Conservation (phyloP, 1,139 yeast species). For the Debaryomycetaceae sp. region DNA sequence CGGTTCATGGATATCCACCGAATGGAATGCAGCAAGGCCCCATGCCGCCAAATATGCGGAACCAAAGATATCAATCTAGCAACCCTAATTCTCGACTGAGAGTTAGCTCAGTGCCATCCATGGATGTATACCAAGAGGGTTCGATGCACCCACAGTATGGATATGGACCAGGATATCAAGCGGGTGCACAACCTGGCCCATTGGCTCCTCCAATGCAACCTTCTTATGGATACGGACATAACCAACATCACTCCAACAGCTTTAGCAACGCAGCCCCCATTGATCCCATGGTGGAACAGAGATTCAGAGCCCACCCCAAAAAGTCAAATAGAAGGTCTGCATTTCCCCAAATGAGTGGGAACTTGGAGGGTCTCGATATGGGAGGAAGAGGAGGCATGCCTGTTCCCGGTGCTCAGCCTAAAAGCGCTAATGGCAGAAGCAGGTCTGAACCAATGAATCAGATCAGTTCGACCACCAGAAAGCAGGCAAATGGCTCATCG, state of each 20-base stretch:
- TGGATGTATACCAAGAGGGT: background rate
- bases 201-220: background rate
- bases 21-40: constrained; percentile 13
- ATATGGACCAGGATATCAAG: constrained; percentile 2
- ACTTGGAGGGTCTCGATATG: constrained; percentile 37
- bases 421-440: constrained; percentile 17
- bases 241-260: constrained; percentile 6
- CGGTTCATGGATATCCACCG: constrained; percentile 1
- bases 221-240: constrained; percentile 5
- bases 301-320: constrained; percentile 26
- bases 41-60: constrained; percentile 24
- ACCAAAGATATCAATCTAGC: background rate
- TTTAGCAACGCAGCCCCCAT: constrained; percentile 22
- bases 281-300: constrained; percentile 24
- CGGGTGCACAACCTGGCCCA: constrained; percentile 3
- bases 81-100: background rate
- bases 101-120: constrained; percentile 1
- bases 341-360: constrained; percentile 31
- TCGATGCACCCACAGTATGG: constrained; percentile 16
- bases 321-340: constrained; percentile 35
- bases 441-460: constrained; percentile 9
- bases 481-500: background rate
- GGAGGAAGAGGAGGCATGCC: constrained; percentile 56
- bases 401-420: constrained; percentile 19
- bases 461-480: constrained; percentile 4